Evolutionary conservation across 495 filamentous ascomycete species (phyloP).

Genomic region (Penicillium longicatenatum): DNA sequence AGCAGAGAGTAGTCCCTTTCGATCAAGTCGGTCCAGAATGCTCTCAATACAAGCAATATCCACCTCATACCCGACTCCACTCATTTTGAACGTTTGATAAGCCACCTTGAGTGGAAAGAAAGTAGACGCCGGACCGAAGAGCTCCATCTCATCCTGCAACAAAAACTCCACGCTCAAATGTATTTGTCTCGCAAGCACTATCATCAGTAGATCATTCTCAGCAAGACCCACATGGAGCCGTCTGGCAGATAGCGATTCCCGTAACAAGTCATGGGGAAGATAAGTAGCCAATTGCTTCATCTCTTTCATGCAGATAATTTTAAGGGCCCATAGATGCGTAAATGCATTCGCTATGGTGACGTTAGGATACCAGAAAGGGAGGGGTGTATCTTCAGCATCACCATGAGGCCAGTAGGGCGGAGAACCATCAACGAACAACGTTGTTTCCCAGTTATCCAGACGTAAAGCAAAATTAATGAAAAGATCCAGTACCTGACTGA

Average conservation of each 20-base stretch:
- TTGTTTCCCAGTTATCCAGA: neutral
- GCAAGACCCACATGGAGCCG: neutral
- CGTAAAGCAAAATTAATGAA: neutral
- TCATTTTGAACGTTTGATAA: neutral
- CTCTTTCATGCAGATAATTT: conserved; percentile 32
- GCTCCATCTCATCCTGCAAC: conserved; percentile 41
- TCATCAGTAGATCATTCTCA: neutral
- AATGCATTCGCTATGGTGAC: conserved; percentile 39
- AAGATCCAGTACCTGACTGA: neutral
- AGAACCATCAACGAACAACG: neutral
- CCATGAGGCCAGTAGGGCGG: neutral
- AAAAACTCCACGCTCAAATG: conserved; percentile 41
- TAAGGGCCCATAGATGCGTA: conserved; percentile 41
- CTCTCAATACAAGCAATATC: neutral
- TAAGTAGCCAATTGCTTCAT: conserved; percentile 19
- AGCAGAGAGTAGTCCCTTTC: neutral
- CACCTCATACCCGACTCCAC: too few relatives aligned
- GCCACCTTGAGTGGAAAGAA: conserved; percentile 26
- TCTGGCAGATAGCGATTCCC: neutral
- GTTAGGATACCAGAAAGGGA: conserved; percentile 31
- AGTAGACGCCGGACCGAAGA: conserved; percentile 42
- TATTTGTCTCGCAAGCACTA: conserved; percentile 22
- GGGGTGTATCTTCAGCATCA: neutral
- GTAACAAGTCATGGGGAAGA: neutral
- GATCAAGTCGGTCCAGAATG: neutral